Conservation (phyloP, 148 eudicot species). For the Diospyros kaki region DNA sequence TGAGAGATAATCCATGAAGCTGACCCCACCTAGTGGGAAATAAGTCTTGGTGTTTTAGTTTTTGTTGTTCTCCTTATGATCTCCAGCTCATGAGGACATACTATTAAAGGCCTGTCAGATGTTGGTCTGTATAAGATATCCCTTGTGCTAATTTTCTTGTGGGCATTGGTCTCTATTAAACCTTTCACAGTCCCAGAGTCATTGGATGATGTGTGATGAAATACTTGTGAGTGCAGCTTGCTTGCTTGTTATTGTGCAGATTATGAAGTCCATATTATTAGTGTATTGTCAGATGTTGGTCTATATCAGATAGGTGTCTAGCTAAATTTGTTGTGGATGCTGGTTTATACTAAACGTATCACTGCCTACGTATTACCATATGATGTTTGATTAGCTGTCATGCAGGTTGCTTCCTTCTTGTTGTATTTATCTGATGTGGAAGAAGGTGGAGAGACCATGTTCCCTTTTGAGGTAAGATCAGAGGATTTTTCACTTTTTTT, state of each 20-base stretch:
- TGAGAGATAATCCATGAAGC: too few species aligned
- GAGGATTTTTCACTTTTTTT: background rate
- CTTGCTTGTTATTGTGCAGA: background rate
- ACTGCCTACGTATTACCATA: background rate
- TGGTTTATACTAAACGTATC: slow-evolving; percentile 3
- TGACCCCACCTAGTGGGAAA: too few species aligned
- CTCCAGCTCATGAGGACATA: too few species aligned
- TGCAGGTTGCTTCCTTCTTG: slow-evolving; percentile 70
- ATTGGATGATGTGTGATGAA: background rate
- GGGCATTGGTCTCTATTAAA: background rate
- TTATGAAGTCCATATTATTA: background rate
- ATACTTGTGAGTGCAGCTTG: background rate
- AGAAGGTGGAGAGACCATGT: slow-evolving; percentile 84
- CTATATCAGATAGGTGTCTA: background rate
- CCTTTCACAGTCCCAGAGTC: background rate
- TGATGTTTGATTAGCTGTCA: slow-evolving; percentile 6
- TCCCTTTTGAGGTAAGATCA: slow-evolving; percentile 58
- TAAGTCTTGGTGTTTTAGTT: too few species aligned
- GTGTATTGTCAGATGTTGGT: background rate
- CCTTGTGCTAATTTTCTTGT: background rate
- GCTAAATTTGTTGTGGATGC: background rate
- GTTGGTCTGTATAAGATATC: background rate
- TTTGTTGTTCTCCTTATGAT: too few species aligned
- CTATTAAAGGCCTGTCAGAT: too few species aligned
- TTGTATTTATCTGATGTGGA: slow-evolving; percentile 69